Evolutionary conservation across 73 alveolate genomes (phyloP), one percentile per base, ranked within the genome.

Genomic region (Tetrahymena malaccensis): DNA sequence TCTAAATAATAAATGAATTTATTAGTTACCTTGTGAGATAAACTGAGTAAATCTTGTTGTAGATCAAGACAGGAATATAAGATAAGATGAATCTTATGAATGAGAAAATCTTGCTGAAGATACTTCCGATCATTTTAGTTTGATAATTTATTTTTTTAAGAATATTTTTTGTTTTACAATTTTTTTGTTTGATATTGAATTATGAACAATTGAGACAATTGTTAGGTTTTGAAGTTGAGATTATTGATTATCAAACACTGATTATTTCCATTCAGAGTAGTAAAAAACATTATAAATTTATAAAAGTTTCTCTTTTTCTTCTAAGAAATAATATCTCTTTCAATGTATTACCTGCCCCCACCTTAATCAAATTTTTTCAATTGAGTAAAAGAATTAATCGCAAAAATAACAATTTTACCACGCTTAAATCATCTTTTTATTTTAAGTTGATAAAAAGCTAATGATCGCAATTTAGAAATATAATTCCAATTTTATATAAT

Each of bases 1-100:
- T 70, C 31, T 19, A 22, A 70, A 70, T 4, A 70, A 22, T 70
- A 10, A 70, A 27, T n/a, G 21, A 70, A 70, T 4, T 70, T 27
- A 33, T n/a, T n/a, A n/a, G 31, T 70, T 70, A 70, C 89, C 89
- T 70, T 19, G 89, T 70, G 37, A 70, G 89, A 70, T 70, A 70
- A 8, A 25, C 43, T n/a, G 89, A 70, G 89, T 70, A 70, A 9
- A 70, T 70, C 89, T 70, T 70, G 89, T 95, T 95, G 94, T 95
- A 95, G 44, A 95, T 95, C 58, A 85, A 95, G 44, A 95, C 95
- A 27, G 97, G 97, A n/a, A 95, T 6, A 57, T 95, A 95, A 89
- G 95, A 85, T 44, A 85, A 43, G 13, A 94, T 85, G 43, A 35
- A 43, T 35, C 37, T 43, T 11, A 94, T 85, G 31, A 94, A 94